phyloP scores from a whole-genome alignment of 345 rosid genomes.

The Murraya paniculata region DNA sequence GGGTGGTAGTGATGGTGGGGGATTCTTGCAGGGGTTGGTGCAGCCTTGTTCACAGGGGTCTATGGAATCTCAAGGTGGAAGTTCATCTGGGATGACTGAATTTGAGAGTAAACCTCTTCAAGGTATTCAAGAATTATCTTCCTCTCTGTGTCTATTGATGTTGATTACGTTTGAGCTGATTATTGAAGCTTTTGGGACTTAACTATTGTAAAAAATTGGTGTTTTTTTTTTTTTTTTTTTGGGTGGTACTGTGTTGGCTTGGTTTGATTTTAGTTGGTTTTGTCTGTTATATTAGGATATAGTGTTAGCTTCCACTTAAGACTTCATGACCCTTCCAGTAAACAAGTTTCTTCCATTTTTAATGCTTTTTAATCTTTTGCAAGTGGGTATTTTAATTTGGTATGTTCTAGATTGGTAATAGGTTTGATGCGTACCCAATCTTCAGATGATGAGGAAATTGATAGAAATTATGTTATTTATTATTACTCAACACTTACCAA shows the following conservation, averaged over 20 bases:
- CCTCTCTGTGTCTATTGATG: neutral
- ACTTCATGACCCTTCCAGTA: neutral
- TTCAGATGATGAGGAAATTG: neutral
- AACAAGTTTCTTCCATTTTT: neutral
- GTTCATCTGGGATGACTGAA: slow-evolving; percentile 63
- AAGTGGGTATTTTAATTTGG: neutral
- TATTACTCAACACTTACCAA: neutral
- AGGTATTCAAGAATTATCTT: slow-evolving; percentile 33
- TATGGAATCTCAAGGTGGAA: slow-evolving; percentile 59
- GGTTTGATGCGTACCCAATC: neutral
- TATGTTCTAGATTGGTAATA: neutral
- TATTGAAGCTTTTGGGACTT: neutral
- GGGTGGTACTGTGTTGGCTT: neutral
- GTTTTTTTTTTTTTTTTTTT: neutral
- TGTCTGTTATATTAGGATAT: neutral
- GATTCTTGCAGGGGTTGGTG: slow-evolving; percentile 33
- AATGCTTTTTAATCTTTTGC: neutral
- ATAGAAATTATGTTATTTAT: neutral
- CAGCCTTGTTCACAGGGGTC: slow-evolving; percentile 51
- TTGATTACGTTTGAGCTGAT: neutral
- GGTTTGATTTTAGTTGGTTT: neutral
- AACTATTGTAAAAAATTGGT: neutral
- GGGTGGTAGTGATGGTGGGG: slow-evolving; percentile 20
- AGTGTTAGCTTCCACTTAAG: neutral
- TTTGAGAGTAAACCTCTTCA: slow-evolving; percentile 55